phyloP scores from a whole-genome alignment of 805 yeast species.

The Candida suzukii region DNA sequence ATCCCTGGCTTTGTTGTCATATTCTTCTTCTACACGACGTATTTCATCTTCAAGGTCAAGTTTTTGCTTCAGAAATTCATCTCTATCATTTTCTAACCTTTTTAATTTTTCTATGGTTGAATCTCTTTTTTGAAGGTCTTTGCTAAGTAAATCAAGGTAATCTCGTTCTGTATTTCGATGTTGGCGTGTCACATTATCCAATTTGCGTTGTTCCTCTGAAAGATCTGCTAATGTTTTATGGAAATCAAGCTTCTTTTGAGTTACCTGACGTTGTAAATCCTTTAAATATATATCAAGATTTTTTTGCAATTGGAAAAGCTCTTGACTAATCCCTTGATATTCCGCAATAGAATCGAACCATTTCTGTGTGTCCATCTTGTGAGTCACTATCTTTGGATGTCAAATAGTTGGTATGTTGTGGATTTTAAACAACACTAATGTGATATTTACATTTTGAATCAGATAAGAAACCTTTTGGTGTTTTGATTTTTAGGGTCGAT shows the following conservation, averaged over 20 bases:
- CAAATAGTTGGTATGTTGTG: too few species aligned
- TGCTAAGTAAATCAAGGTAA: constrained; percentile 12
- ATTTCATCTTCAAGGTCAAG: constrained; percentile 21
- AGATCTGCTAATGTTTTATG: constrained; percentile 13
- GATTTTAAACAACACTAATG: too few species aligned
- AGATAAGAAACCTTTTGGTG: too few species aligned
- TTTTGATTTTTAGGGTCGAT: too few species aligned
- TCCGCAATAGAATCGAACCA: neutral
- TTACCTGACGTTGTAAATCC: constrained; percentile 12
- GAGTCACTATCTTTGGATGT: too few species aligned
- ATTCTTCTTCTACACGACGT: constrained; percentile 17
- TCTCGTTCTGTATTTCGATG: constrained; percentile 15
- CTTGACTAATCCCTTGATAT: neutral
- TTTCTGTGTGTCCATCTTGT: neutral
- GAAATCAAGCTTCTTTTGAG: constrained; percentile 14
- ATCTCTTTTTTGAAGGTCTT: constrained; percentile 16
- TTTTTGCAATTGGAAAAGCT: constrained; percentile 15
- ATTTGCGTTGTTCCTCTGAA: constrained; percentile 13
- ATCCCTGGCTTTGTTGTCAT: constrained; percentile 14
- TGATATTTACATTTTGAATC: too few species aligned
- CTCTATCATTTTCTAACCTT: constrained; percentile 30
- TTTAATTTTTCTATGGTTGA: constrained; percentile 32
- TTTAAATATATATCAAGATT: constrained; percentile 8
- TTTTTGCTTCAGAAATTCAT: constrained; percentile 22
- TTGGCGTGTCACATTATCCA: constrained; percentile 11